Evolutionary conservation across 192 early-diverging fungal species (phyloP), one percentile per base, ranked within the genome.

Genomic region (Phlyctochytrium arcticum): DNA sequence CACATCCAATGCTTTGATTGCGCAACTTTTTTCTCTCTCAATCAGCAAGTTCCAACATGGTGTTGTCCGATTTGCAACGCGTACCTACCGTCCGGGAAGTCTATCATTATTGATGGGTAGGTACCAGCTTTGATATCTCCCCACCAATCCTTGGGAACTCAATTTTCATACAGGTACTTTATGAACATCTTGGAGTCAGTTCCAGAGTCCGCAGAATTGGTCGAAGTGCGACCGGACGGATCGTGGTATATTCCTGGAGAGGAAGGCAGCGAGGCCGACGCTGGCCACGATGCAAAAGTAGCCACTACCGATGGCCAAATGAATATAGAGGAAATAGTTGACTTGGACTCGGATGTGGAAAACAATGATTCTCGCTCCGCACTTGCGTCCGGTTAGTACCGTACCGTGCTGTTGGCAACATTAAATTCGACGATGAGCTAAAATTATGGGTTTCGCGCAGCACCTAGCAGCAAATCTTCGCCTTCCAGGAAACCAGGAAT

Each of bases 1-100:
- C 92, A 94, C 65, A 49, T 88, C n/a, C 90, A 94, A 68, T 94
- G 92, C 68, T 94, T 91, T 73, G 92, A 94, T 56, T 80, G 75
- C 12, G 80, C 75, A 5, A 85, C 82, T 1, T 92, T 87, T 60
- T 73, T 94, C 37, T 71, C 81, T 46, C 77, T 94, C 65, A 90
- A 90, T 44, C 81, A 85, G 48, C 81, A 80, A 44, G 76, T 78
- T 1, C 80, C 84, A 0, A 81, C 80, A 5, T 90, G 86, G 85
- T 82, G 74, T 48, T 94, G 92, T 37, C 89, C 90, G 0, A 83
- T 94, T 0, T 94, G 91, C 61, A 75, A 73, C 44, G 36, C 64
- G 63, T 68, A 19, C 63, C 78, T 33, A 17, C 19, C 17, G 67
- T 80, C 30, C 47, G 84, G 8, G 53, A 62, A 31, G 57, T 61